phyloP scores from a whole-genome alignment of 495 filamentous ascomycete species.

The Trypethelium eluteriae region DNA sequence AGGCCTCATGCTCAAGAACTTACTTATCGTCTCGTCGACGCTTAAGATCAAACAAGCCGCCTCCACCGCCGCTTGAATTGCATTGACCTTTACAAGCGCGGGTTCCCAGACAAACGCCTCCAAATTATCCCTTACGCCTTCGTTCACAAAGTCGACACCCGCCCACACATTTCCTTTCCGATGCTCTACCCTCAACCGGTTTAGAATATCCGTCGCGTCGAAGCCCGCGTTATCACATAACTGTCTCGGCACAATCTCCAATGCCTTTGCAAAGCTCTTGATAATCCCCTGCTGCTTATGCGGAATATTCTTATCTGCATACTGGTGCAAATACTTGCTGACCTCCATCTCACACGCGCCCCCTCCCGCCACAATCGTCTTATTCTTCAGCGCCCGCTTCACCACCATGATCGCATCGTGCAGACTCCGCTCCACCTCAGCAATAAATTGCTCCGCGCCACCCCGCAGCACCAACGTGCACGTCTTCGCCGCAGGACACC shows the following conservation, averaged over 20 bases:
- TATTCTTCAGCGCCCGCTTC: conserved; percentile 90
- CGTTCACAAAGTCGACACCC: conserved; percentile 88
- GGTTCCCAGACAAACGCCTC: conserved; percentile 95
- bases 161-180: conserved; percentile 84
- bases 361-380: conserved; percentile 88
- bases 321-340: conserved; percentile 82
- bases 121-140: conserved; percentile 89
- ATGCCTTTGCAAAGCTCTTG: conserved; percentile 93
- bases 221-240: conserved; percentile 98
- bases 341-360: conserved; percentile 96
- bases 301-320: conserved; percentile 81
- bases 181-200: conserved; percentile 89
- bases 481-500: conserved; percentile 89
- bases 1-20: conserved; percentile 26
- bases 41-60: conserved; percentile 89
- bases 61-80: conserved; percentile 91
- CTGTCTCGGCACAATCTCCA: conserved; percentile 94
- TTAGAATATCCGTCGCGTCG: conserved; percentile 95
- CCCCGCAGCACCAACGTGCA: conserved; percentile 93
- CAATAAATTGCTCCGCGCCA: conserved; percentile 97
- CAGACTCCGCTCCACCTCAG: conserved; percentile 91
- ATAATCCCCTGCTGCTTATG: conserved; percentile 96
- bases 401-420: conserved; percentile 99
- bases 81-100: conserved; percentile 91
- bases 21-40: conserved; percentile 93